Conservation (phyloP, 2,329 filamentous ascomycete genomes). For the Aspergillus ibericus region DNA sequence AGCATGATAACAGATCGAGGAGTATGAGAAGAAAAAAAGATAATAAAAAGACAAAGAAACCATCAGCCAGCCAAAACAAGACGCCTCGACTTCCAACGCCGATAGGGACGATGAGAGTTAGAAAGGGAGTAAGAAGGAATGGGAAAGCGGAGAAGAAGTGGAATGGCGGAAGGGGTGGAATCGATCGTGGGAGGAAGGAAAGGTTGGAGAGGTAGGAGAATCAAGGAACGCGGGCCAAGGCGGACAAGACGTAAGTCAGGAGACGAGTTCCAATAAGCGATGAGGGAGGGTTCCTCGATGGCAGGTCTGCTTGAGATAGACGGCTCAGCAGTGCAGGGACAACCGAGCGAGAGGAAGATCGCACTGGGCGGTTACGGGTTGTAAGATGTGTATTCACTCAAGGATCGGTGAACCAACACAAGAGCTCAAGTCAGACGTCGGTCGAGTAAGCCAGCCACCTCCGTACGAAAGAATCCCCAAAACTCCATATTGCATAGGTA, state of each 20-base stretch:
- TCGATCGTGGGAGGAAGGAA: background rate
- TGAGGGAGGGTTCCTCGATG: background rate
- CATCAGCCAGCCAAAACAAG: slow-evolving; percentile 38
- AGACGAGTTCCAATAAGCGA: background rate
- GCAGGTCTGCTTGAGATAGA: background rate
- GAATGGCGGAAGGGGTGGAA: background rate
- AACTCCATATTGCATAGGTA: slow-evolving; percentile 10
- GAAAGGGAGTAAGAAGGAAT: slow-evolving; percentile 24
- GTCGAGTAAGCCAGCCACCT: slow-evolving; percentile 7
- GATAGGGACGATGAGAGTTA: slow-evolving; percentile 35
- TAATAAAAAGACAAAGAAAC: slow-evolving; percentile 20
- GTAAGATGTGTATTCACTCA: slow-evolving; percentile 7
- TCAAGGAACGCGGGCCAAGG: background rate
- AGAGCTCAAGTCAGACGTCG: slow-evolving; percentile 7
- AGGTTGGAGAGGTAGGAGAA: background rate
- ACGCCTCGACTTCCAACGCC: slow-evolving; percentile 43
- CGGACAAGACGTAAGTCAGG: background rate
- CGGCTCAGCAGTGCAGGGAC: background rate
- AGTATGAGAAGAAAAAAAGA: background rate
- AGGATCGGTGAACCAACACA: slow-evolving; percentile 6
- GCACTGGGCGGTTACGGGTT: slow-evolving; percentile 2
- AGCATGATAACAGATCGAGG: slow-evolving; percentile 27
- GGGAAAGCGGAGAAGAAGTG: slow-evolving; percentile 17
- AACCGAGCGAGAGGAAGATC: slow-evolving; percentile 1
- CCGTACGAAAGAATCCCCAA: slow-evolving; percentile 7